Conservation (phyloP, 345 rosid genomes). For the Isatis tinctoria region DNA sequence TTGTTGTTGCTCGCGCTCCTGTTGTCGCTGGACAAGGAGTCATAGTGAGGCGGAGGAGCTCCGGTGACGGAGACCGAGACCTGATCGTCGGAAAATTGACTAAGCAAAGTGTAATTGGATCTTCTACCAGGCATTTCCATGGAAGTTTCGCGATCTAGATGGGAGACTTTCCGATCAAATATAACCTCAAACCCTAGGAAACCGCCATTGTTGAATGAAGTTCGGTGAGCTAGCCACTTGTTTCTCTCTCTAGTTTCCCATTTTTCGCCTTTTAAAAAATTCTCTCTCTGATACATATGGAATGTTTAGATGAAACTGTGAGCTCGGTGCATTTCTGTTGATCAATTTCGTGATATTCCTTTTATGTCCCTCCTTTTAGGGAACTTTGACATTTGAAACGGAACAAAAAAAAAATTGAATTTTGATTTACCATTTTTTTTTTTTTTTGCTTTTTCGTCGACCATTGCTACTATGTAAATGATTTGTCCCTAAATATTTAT, state of each 20-base stretch:
- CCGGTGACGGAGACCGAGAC: slow-evolving; percentile 44
- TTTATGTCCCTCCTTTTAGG: neutral
- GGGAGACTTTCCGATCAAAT: slow-evolving; percentile 11
- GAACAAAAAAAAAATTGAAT: neutral
- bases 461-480: neutral
- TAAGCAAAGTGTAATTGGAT: slow-evolving; percentile 82
- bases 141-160: slow-evolving; percentile 24
- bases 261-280: neutral
- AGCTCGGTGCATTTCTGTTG: slow-evolving; percentile 28
- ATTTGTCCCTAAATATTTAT: neutral
- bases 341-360: slow-evolving; percentile 16
- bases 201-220: slow-evolving; percentile 48
- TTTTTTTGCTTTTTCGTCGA: neutral
- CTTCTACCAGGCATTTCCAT: slow-evolving; percentile 92
- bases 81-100: slow-evolving; percentile 75
- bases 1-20: slow-evolving; percentile 23
- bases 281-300: slow-evolving; percentile 30
- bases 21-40: slow-evolving; percentile 62
- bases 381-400: neutral
- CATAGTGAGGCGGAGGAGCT: slow-evolving; percentile 49
- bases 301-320: slow-evolving; percentile 20
- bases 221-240: slow-evolving; percentile 26
- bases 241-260: slow-evolving; percentile 24
- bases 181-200: slow-evolving; percentile 38
- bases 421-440: neutral